phyloP scores from a whole-genome alignment of 768 basidiomycete species.

The Paxillus involutus region DNA sequence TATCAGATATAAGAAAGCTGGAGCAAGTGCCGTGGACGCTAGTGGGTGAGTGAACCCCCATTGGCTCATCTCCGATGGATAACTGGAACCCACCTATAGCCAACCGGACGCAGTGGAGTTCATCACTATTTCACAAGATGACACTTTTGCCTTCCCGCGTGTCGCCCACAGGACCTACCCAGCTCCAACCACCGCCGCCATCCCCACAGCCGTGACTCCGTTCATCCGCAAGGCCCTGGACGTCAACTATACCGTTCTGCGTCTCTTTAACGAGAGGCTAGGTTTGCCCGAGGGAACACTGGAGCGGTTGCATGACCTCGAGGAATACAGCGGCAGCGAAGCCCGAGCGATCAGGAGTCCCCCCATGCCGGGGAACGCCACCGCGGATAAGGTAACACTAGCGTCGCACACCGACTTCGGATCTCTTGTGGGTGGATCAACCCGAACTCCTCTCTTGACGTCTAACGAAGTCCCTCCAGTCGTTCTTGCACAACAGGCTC shows the following conservation, averaged over 20 bases:
- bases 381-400: slow-evolving; percentile 41
- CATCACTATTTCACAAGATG: slow-evolving; percentile 69
- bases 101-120: slow-evolving; percentile 56
- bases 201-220: slow-evolving; percentile 48
- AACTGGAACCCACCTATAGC: neutral
- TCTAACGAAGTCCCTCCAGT: slow-evolving; percentile 31
- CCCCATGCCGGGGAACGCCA: slow-evolving; percentile 28
- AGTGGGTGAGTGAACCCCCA: slow-evolving; percentile 36
- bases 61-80: neutral
- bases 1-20: slow-evolving; percentile 58
- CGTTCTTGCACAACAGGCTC: slow-evolving; percentile 67
- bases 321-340: slow-evolving; percentile 57
- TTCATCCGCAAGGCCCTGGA: slow-evolving; percentile 60
- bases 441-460: neutral
- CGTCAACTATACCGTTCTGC: slow-evolving; percentile 52
- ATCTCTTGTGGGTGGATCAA: slow-evolving; percentile 45
- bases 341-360: slow-evolving; percentile 53
- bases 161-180: slow-evolving; percentile 60
- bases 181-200: slow-evolving; percentile 45
- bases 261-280: slow-evolving; percentile 56
- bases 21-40: slow-evolving; percentile 62
- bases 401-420: slow-evolving; percentile 76
- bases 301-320: slow-evolving; percentile 39
- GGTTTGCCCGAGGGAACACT: slow-evolving; percentile 53
- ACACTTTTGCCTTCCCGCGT: slow-evolving; percentile 58